A percentile compares a stretch with the other conserved stretches of the same genome.
These are phyloP conservation scores for Xerocomus alliaceus DNA, from an alignment of 1,284 basidiomycete genomes.

Conservation along the genomic window DNA sequence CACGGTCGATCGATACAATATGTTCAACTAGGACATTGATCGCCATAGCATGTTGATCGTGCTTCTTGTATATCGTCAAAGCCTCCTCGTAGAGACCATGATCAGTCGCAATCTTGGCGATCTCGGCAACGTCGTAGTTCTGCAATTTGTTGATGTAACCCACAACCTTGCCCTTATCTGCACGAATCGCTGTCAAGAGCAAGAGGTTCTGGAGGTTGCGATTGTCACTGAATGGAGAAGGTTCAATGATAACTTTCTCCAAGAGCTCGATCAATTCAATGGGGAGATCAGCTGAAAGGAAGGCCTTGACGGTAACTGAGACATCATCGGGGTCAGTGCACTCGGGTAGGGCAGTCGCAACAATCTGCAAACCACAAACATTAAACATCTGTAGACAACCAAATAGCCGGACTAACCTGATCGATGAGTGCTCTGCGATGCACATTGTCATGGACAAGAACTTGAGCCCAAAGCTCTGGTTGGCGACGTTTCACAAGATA, in stretches of 20 bases:
- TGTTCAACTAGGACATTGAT: conserved; percentile 99
- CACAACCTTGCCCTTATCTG: conserved; percentile 99
- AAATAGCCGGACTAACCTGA: conserved; percentile 62
- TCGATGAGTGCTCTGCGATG: conserved; percentile 95
- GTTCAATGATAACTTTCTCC: conserved; percentile 98
- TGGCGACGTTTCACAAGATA: conserved; percentile 98
- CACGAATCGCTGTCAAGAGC: conserved; percentile 94
- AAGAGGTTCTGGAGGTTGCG: conserved; percentile 94
- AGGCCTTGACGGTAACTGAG: conserved; percentile 98
- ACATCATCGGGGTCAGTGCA: conserved; percentile 99
- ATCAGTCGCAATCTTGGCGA: conserved; percentile 96
- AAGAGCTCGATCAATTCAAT: conserved; percentile 97
- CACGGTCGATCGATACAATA: conserved; percentile 97
- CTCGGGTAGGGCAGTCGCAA: conserved; percentile 95
- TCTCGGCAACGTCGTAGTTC: conserved; percentile 94
- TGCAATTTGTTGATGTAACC: conserved; percentile 97
- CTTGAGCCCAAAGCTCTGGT: conserved; percentile 96
- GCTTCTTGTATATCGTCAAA: conserved; percentile 95
- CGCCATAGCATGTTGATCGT: conserved; percentile 91
- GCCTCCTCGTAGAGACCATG: conserved; percentile 97
- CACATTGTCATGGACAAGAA: conserved; percentile 88
- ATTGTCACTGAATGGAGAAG: conserved; percentile 98
- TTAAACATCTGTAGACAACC: background rate
- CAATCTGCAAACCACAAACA: conserved; percentile 60
- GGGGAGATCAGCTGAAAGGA: conserved; percentile 96